Evolutionary conservation across 1,284 basidiomycete genomes (phyloP).

Genomic region (Trichosporon sp.): DNA sequence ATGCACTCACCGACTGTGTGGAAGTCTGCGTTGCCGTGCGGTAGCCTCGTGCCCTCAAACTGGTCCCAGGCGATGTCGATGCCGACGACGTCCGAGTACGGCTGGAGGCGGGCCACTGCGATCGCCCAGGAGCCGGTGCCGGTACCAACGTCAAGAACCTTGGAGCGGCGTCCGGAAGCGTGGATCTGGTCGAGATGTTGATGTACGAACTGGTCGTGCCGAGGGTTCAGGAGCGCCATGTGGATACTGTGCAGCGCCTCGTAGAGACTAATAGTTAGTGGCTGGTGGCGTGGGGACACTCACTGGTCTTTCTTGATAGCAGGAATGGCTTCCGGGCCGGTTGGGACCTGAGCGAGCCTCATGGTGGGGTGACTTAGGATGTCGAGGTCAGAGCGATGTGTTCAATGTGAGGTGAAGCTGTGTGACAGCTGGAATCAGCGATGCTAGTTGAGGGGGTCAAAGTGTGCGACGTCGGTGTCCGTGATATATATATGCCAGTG

Average conservation of each 20-base stretch:
- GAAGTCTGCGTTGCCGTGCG: conserved; percentile 50
- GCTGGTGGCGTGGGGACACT: too few species aligned
- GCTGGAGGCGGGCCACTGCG: conserved; percentile 38
- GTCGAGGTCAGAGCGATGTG: not conserved
- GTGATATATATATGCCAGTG: conserved; percentile 1
- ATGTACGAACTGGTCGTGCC: conserved; percentile 36
- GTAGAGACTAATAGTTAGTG: not conserved
- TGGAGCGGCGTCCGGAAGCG: conserved; percentile 39
- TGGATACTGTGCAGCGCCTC: conserved; percentile 38
- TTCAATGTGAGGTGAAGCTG: not conserved
- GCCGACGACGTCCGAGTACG: conserved; percentile 45
- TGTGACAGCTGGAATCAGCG: not conserved
- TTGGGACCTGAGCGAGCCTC: not conserved
- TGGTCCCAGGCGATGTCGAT: conserved; percentile 45
- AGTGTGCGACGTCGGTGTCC: not conserved
- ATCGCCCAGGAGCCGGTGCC: conserved; percentile 43
- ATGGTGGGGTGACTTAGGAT: not conserved
- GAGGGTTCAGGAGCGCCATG: conserved; percentile 37
- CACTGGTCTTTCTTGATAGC: not conserved
- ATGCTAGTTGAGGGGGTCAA: not conserved
- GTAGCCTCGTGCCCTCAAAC: conserved; percentile 26
- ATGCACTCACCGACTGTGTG: conserved; percentile 40
- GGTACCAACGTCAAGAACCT: conserved; percentile 48
- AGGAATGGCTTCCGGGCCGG: not conserved
- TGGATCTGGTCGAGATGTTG: conserved; percentile 42